Evolutionary conservation across 2,329 filamentous ascomycete species (phyloP).

Genomic region (Macrophomina phaseolina): DNA sequence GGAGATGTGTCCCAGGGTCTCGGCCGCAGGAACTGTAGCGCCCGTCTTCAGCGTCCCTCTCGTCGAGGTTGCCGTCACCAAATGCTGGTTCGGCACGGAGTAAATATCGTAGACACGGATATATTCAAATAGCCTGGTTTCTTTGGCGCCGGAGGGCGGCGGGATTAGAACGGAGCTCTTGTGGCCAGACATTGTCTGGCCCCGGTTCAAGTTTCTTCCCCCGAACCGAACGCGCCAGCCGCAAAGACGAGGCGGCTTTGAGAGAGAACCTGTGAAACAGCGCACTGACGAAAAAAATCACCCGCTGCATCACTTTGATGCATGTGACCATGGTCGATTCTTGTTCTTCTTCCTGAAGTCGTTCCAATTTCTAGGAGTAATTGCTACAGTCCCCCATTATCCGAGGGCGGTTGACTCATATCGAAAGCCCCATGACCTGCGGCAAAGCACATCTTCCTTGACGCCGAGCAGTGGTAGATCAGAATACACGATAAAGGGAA

Average conservation of each 20-base stretch:
- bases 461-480: slow-evolving; percentile 18
- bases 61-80: background rate
- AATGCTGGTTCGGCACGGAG: background rate
- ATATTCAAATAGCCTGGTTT: background rate
- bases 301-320: slow-evolving; percentile 6
- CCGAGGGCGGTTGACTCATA: slow-evolving; percentile 7
- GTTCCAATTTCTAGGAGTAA: slow-evolving; percentile 22
- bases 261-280: slow-evolving; percentile 2
- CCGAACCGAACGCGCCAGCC: background rate
- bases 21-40: slow-evolving; percentile 9
- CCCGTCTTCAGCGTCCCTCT: background rate
- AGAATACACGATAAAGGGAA: slow-evolving; percentile 5
- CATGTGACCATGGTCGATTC: slow-evolving; percentile 16
- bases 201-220: background rate
- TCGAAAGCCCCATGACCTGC: slow-evolving; percentile 5
- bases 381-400: slow-evolving; percentile 15
- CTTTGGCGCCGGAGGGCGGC: slow-evolving; percentile 8
- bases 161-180: background rate
- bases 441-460: slow-evolving; percentile 8
- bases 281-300: slow-evolving; percentile 14
- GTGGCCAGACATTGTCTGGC: background rate
- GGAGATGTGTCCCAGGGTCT: slow-evolving; percentile 8
- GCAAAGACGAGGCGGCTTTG: background rate
- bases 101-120: background rate
- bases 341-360: background rate